Conservation (phyloP, 331 rosid species). For the Malus hybrid region DNA sequence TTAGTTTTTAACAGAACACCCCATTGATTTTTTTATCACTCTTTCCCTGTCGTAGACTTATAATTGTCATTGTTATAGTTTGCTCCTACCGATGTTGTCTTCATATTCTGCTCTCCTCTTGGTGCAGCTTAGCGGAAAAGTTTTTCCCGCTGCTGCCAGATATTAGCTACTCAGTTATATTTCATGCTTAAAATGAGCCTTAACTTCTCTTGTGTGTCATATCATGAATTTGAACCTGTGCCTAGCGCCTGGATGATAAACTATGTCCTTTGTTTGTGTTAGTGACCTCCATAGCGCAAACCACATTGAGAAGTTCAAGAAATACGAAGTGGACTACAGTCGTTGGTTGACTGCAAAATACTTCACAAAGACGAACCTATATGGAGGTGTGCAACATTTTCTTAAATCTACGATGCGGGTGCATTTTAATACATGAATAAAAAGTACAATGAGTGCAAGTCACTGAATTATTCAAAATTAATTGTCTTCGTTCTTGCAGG, state of each 20-base stretch:
- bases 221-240: not conserved
- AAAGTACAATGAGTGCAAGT: not conserved
- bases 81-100: not conserved
- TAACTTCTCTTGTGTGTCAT: not conserved
- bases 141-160: not conserved
- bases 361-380: constrained; percentile 39
- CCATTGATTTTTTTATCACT: not conserved
- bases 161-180: not conserved
- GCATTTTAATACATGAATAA: not conserved
- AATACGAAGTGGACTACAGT: constrained; percentile 43
- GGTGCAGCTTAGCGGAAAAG: not conserved
- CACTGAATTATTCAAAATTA: not conserved
- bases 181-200: not conserved
- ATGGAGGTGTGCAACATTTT: constrained; percentile 30
- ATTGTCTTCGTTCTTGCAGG: constrained; percentile 17
- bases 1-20: not conserved
- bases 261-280: constrained; percentile 7
- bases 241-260: not conserved
- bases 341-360: constrained; percentile 41
- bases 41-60: not conserved
- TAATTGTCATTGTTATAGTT: not conserved
- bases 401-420: not conserved
- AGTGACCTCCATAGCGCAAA: constrained; percentile 23
- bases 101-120: not conserved
- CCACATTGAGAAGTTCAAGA: constrained; percentile 36